A percentile compares a stretch with the other conserved stretches of the same genome.
These are phyloP conservation scores for Claviceps humidiphila DNA, from an alignment of 2,329 filamentous ascomycete genomes.

Conservation along the genomic window DNA sequence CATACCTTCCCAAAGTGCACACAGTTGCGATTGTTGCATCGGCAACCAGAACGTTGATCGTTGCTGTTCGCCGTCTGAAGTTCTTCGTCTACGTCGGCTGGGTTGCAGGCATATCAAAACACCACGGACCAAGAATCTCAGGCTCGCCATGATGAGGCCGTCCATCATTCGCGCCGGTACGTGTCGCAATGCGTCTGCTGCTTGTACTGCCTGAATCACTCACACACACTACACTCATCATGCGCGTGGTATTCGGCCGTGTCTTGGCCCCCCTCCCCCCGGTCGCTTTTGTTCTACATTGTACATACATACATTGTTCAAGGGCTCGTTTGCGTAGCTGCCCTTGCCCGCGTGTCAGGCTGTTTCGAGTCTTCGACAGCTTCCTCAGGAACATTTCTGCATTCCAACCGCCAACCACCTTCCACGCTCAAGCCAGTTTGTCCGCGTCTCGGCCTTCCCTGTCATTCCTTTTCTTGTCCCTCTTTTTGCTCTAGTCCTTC, in stretches of 20 bases:
- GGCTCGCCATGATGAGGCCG: conserved; percentile 38
- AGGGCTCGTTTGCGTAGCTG: conserved; percentile 7
- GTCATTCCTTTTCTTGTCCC: background rate
- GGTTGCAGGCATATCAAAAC: background rate
- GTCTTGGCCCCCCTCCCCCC: background rate
- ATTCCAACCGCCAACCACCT: conserved; percentile 14
- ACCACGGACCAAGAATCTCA: background rate
- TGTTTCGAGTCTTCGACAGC: background rate
- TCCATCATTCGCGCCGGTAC: conserved; percentile 48
- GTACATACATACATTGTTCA: background rate
- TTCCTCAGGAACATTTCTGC: conserved; percentile 7
- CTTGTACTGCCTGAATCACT: background rate
- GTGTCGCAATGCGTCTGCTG: conserved; percentile 18
- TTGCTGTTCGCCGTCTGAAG: background rate
- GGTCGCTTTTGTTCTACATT: conserved; percentile 3
- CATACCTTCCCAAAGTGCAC: background rate
- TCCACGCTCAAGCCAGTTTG: background rate
- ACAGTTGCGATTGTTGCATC: background rate
- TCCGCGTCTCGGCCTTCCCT: too few species aligned
- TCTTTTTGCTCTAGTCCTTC: background rate
- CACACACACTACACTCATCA: background rate
- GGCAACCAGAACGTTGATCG: background rate
- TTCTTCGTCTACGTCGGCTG: background rate
- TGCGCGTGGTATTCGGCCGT: background rate
- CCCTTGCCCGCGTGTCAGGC: background rate